These are phyloP conservation scores for Actinomortierella ambigua DNA, from an alignment of 371 early-diverging fungal genomes.

Conservation along the genomic window DNA sequence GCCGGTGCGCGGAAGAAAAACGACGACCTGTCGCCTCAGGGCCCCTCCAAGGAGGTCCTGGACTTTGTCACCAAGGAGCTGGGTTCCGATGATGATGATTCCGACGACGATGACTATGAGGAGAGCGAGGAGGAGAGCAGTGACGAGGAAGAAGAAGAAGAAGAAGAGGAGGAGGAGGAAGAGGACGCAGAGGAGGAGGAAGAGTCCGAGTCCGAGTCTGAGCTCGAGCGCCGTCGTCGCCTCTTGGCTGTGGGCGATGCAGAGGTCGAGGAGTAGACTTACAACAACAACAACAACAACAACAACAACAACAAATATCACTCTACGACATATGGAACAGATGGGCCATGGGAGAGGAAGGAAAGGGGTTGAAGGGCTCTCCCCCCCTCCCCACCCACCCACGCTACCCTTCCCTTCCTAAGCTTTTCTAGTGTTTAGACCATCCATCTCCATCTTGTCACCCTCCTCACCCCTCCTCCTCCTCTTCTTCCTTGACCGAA, in stretches of 20 bases:
- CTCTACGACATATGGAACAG: too few species aligned
- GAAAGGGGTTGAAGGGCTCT: too few species aligned
- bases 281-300: neutral
- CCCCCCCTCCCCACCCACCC: too few species aligned
- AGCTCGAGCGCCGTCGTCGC: slow-evolving; percentile 23
- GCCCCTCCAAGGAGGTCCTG: neutral
- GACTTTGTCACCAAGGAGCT: slow-evolving; percentile 3
- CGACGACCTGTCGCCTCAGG: slow-evolving; percentile 14
- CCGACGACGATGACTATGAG: slow-evolving; percentile 28
- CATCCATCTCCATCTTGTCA: too few species aligned
- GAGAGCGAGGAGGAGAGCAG: slow-evolving; percentile 9
- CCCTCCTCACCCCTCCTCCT: too few species aligned
- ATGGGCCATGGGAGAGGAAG: too few species aligned
- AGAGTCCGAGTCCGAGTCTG: slow-evolving; percentile 8
- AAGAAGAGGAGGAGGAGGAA: slow-evolving; percentile 12
- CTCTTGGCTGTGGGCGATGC: slow-evolving; percentile 18
- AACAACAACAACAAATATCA: neutral
- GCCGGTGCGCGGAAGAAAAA: too few species aligned
- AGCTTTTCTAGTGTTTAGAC: too few species aligned
- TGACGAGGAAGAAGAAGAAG: slow-evolving; percentile 13
- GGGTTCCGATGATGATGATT: slow-evolving; percentile 33
- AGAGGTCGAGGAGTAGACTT: slow-evolving; percentile 28
- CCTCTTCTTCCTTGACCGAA: too few species aligned
- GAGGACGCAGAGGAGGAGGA: neutral
- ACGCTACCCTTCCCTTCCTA: too few species aligned